A percentile compares a stretch with the other conserved stretches of the same genome.
Conservation (phyloP, 805 yeast genomes). For the Yarrowia keelungensis region DNA sequence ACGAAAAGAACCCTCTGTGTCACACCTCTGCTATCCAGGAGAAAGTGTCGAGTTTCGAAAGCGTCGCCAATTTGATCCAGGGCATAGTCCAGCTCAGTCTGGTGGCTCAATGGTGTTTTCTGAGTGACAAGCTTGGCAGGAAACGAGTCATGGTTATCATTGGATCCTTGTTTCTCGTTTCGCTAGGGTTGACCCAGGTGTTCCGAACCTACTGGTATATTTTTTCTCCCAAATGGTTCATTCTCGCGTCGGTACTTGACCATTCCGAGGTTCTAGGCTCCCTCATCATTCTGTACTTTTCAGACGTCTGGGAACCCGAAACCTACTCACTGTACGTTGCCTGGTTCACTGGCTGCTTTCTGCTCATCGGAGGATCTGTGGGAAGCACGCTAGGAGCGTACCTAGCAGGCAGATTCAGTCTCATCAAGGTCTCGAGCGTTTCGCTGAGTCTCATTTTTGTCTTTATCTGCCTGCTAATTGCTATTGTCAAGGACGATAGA, state of each 20-base stretch:
- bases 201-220: slow-evolving; percentile 29
- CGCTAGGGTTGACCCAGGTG: neutral
- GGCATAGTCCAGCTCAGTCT: slow-evolving; percentile 18
- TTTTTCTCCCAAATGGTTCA: slow-evolving; percentile 6
- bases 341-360: slow-evolving; percentile 20
- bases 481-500: slow-evolving; percentile 22
- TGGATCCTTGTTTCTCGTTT: neutral
- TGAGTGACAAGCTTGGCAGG: slow-evolving; percentile 29
- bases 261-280: slow-evolving; percentile 19
- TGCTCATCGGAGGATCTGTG: slow-evolving; percentile 18
- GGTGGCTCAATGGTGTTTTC: slow-evolving; percentile 33
- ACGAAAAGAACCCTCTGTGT: slow-evolving; percentile 34
- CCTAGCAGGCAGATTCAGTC: neutral
- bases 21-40: slow-evolving; percentile 22
- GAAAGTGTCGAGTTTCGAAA: slow-evolving; percentile 22
- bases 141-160: slow-evolving; percentile 11
- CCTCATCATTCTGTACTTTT: slow-evolving; percentile 28
- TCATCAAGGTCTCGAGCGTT: slow-evolving; percentile 1
- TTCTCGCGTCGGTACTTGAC: slow-evolving; percentile 13
- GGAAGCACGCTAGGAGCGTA: slow-evolving; percentile 24
- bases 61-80: slow-evolving; percentile 9
- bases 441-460: neutral
- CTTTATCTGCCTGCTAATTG: neutral
- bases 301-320: slow-evolving; percentile 28
- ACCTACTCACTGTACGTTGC: slow-evolving; percentile 21